Conservation (phyloP, 1,139 yeast species). For the Tardiomyces digboiensis region DNA sequence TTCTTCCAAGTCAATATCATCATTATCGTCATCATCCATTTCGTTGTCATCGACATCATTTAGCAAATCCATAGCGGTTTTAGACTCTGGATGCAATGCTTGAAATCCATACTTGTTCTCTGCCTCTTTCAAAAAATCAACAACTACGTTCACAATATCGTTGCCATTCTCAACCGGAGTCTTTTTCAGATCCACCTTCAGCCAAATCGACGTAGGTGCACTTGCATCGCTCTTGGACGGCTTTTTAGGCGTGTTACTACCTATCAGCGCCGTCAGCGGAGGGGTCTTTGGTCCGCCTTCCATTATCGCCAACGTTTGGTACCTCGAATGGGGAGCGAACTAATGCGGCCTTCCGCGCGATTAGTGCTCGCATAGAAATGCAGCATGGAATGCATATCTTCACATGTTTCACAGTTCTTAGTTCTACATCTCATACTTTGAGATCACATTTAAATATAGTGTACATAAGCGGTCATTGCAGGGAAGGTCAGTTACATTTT, state of each 20-base stretch:
- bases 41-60: constrained; percentile 55
- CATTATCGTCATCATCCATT: constrained; percentile 50
- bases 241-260: not conserved
- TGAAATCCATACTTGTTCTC: constrained; percentile 85
- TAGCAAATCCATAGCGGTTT: constrained; percentile 46
- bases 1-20: constrained; percentile 39
- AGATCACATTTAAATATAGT: no score
- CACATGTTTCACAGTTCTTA: no score
- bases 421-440: no score
- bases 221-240: not conserved
- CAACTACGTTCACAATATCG: constrained; percentile 43
- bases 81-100: constrained; percentile 61
- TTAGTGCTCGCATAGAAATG: no score
- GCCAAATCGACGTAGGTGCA: not conserved
- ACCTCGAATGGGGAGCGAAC: no score
- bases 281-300: constrained; percentile 2
- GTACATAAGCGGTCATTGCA: not conserved
- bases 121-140: constrained; percentile 70
- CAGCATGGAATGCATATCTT: no score
- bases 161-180: not conserved
- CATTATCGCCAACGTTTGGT: no score
- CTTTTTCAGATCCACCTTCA: not conserved
- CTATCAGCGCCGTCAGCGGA: constrained; percentile 1
- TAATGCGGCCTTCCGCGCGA: no score
- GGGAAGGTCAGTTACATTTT: constrained; percentile 9